Percentiles rank a stretch among this genome's conserved stretches.
Evolutionary conservation across 768 basidiomycete genomes (phyloP).

Genomic region (Amanita molliuscula): DNA sequence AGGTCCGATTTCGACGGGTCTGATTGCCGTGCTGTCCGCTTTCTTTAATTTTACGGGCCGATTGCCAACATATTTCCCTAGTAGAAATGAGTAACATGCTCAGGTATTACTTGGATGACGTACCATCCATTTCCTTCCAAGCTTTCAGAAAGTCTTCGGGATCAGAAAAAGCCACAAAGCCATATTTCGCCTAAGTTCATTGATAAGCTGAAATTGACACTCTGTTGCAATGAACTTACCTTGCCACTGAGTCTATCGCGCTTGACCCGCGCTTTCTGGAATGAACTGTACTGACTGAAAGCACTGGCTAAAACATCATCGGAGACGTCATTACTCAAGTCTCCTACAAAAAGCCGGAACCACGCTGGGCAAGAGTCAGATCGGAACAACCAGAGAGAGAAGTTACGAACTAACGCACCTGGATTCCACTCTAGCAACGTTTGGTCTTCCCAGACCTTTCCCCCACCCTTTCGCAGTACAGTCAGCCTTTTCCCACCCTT

Average conservation of each 20-base stretch:
- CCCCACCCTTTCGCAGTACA: constrained; percentile 89
- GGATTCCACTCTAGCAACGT: constrained; percentile 97
- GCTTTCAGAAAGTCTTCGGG: constrained; percentile 97
- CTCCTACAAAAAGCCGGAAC: constrained; percentile 97
- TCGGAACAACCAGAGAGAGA: background rate
- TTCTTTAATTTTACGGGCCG: constrained; percentile 96
- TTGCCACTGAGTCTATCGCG: constrained; percentile 91
- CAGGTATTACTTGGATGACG: constrained; percentile 14
- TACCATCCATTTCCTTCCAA: constrained; percentile 99
- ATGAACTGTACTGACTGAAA: constrained; percentile 88
- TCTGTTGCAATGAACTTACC: constrained; percentile 29
- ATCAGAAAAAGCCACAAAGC: constrained; percentile 95
- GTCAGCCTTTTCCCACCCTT: constrained; percentile 91
- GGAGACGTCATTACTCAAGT: constrained; percentile 95
- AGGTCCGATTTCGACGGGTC: constrained; percentile 89
- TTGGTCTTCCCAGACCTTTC: constrained; percentile 98
- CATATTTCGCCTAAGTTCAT: constrained; percentile 73
- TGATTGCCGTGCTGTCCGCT: constrained; percentile 77
- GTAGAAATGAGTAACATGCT: constrained; percentile 7
- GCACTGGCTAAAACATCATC: constrained; percentile 91
- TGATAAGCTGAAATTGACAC: background rate
- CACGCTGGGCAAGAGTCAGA: constrained; percentile 47
- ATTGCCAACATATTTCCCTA: constrained; percentile 96
- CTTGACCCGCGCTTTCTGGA: constrained; percentile 92
- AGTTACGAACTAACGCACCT: constrained; percentile 41